Evolutionary conservation across 2,329 filamentous ascomycete species (phyloP).

Genomic region (Fusarium sp.): DNA sequence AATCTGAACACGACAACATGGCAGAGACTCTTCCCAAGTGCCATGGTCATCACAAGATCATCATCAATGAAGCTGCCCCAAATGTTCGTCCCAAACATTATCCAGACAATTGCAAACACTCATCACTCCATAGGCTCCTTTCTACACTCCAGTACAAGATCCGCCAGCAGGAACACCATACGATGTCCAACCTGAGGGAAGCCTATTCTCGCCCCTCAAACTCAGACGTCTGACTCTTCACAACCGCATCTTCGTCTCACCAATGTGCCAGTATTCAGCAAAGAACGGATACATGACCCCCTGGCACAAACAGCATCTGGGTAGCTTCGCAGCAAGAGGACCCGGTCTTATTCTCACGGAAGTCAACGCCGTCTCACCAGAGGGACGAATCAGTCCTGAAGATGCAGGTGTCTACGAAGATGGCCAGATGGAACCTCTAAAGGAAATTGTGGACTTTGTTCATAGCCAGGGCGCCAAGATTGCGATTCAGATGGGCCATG

Average conservation of each 20-base stretch:
- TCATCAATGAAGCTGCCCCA: constrained; percentile 40
- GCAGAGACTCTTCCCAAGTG: neutral
- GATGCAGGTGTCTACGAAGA: constrained; percentile 78
- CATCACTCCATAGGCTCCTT: constrained; percentile 29
- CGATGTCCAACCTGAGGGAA: constrained; percentile 40
- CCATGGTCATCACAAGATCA: constrained; percentile 14
- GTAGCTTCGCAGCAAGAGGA: constrained; percentile 53
- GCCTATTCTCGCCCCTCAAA: constrained; percentile 58
- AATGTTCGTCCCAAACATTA: constrained; percentile 12
- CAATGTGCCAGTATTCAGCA: constrained; percentile 50
- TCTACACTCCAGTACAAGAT: constrained; percentile 43
- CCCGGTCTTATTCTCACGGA: constrained; percentile 74
- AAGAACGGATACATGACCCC: constrained; percentile 56
- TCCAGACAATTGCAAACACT: neutral
- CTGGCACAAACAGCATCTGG: constrained; percentile 58
- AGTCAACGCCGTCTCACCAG: constrained; percentile 72
- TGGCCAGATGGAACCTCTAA: constrained; percentile 71
- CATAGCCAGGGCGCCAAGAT: constrained; percentile 71
- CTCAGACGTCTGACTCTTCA: constrained; percentile 58
- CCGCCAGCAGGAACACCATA: constrained; percentile 43
- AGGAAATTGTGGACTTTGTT: constrained; percentile 71
- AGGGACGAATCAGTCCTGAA: constrained; percentile 78
- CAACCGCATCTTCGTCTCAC: constrained; percentile 60
- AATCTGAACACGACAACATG: neutral
- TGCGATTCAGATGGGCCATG: constrained; percentile 76